A percentile compares a stretch with the other conserved stretches of the same genome.
These are phyloP conservation scores for Penicillium aurantiogriseum DNA, from an alignment of 2,329 filamentous ascomycete genomes.

Conservation along the genomic window DNA sequence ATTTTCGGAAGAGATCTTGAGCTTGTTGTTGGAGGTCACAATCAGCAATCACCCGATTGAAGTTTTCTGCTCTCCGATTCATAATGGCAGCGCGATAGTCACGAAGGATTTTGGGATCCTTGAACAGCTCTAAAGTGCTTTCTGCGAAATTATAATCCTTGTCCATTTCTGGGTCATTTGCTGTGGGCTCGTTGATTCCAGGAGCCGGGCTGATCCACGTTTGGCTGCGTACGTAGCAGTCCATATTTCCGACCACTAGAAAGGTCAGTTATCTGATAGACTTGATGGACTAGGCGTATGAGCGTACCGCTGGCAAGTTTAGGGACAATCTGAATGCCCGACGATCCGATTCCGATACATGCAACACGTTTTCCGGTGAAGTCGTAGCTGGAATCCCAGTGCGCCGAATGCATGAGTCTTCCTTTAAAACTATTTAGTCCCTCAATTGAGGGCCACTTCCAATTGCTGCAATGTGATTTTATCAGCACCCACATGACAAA, in stretches of 20 bases:
- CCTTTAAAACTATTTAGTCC: constrained; percentile 34
- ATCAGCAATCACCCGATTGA: neutral
- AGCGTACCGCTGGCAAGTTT: neutral
- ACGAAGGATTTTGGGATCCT: neutral
- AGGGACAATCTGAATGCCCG: constrained; percentile 26
- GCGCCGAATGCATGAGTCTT: constrained; percentile 37
- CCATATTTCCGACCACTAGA: neutral
- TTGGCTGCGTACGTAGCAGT: constrained; percentile 16
- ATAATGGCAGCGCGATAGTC: neutral
- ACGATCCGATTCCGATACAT: constrained; percentile 36
- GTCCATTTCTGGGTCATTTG: neutral
- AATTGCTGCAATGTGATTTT: constrained; percentile 17
- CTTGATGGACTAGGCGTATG: neutral
- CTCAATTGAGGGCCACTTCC: constrained; percentile 23
- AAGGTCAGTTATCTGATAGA: neutral
- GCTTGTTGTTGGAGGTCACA: neutral
- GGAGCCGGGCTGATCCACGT: neutral
- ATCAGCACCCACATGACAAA: neutral
- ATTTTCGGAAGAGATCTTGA: neutral
- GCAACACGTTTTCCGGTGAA: constrained; percentile 30
- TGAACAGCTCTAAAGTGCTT: neutral
- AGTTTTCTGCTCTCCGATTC: neutral
- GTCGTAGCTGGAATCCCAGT: constrained; percentile 36
- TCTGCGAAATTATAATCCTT: neutral
- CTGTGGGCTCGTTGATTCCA: neutral